These are phyloP conservation scores for Eucalyptus lansdowneana DNA, from an alignment of 345 rosid genomes.

Conservation along the genomic window DNA sequence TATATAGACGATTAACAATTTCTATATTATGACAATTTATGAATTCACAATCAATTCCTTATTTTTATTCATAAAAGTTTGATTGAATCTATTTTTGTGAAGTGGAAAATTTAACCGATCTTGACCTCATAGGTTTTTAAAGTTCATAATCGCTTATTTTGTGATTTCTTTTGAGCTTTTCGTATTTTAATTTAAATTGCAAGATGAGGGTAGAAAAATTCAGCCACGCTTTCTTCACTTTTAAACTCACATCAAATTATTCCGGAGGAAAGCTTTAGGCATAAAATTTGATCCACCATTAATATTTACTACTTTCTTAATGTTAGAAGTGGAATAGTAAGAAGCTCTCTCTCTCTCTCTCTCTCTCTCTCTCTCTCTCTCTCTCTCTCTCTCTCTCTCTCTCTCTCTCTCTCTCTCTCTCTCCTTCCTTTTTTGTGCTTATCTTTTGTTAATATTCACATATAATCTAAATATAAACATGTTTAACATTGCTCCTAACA, in stretches of 20 bases:
- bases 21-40: background rate
- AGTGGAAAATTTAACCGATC: background rate
- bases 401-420: too few species aligned
- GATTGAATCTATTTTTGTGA: background rate
- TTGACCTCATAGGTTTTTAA: background rate
- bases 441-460: too few species aligned
- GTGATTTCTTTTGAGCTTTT: background rate
- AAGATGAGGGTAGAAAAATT: background rate
- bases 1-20: background rate
- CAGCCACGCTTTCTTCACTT: background rate
- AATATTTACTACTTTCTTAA: background rate
- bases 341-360: fast-evolving
- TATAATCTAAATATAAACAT: too few species aligned
- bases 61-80: background rate
- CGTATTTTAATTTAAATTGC: background rate
- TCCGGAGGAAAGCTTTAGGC: background rate
- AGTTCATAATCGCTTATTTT: background rate
- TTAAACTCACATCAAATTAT: background rate
- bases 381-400: too few species aligned
- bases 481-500: too few species aligned
- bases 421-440: too few species aligned
- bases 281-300: background rate
- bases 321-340: background rate
- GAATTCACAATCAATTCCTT: background rate
- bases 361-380: too few species aligned